Conservation (phyloP, 2,329 filamentous ascomycete species). For the Alternaria gansuensis region DNA sequence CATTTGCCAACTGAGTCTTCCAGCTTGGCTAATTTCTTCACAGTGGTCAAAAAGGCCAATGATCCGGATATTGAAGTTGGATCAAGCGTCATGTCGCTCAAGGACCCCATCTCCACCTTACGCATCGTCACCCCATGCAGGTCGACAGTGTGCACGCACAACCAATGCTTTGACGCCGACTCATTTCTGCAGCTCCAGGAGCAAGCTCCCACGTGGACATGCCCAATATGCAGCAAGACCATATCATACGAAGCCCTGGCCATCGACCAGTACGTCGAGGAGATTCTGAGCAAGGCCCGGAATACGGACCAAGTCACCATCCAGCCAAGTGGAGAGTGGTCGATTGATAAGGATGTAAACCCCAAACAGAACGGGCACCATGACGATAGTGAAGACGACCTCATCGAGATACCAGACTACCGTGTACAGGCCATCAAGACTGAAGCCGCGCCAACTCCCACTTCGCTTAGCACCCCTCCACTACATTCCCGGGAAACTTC, state of each 20-base stretch:
- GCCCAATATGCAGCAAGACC: constrained; percentile 87
- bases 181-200: constrained; percentile 94
- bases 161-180: constrained; percentile 92
- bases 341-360: constrained; percentile 55
- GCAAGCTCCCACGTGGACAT: constrained; percentile 96
- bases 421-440: constrained; percentile 54
- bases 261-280: constrained; percentile 90
- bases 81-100: constrained; percentile 87
- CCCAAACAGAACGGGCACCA: constrained; percentile 50
- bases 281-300: constrained; percentile 80
- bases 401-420: constrained; percentile 57
- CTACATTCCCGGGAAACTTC: constrained; percentile 57
- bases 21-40: constrained; percentile 15
- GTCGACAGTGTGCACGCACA: constrained; percentile 81
- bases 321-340: constrained; percentile 86
- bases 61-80: constrained; percentile 91
- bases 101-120: constrained; percentile 89
- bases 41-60: constrained; percentile 81
- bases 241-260: constrained; percentile 83
- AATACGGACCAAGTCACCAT: constrained; percentile 86
- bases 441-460: constrained; percentile 50
- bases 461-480: constrained; percentile 56
- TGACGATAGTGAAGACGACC: constrained; percentile 57
- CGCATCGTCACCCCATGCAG: constrained; percentile 82
- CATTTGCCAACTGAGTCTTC: background rate